Base-by-base conservation (phyloP, 73 alveolate species). In the Paramecium primaurelia region DNA sequence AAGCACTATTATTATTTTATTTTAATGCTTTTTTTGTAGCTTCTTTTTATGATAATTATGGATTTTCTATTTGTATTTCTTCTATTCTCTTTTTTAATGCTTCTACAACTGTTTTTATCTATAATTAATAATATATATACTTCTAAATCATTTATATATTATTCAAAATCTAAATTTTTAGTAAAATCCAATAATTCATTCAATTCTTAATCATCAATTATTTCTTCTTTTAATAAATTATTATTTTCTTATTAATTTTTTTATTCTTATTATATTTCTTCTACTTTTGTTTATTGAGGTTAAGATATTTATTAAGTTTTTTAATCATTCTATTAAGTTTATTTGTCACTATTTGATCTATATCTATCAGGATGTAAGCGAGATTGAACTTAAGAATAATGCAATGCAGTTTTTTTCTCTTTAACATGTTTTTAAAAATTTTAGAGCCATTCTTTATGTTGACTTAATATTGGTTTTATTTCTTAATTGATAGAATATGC, bases 401-500 rank as follows among this genome's bases (percentile, higher is more conserved):
- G 84, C 12, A 64, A 64, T 11, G 45, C 84, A 8, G 47, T 80
- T 80, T 49, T 80, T 80, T 28, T 49, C 12, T 80, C 91, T 80
- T 49, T 45, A 20, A 12, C 75, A 80, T 34, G 47, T 47, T 80
- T 80, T 25, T 80, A 4, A 12, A 44, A 80, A 26, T 47, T 45
- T 36, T 40, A 25, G 34, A 80, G 58, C 91, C 91, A 80, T 47
- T 80, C 91, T 0, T 80, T 80, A 45, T 80, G 91, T 47, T 80
- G 47, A 22, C 34, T 45, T 30, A 80, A 58, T 45, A 80, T 47
- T 42, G 91, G 91, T 36, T 80, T 80, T 11, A 32, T 32, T 42
- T 40, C 91, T 80, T 38, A 10, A 20, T 11, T n/a, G 18, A 11
- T 47, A n/a, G 14, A 6, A 45, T 28, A 64, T 11, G 59, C 32